Evolutionary conservation across 768 basidiomycete genomes (phyloP).

Genomic region (Mycena leptocephala): DNA sequence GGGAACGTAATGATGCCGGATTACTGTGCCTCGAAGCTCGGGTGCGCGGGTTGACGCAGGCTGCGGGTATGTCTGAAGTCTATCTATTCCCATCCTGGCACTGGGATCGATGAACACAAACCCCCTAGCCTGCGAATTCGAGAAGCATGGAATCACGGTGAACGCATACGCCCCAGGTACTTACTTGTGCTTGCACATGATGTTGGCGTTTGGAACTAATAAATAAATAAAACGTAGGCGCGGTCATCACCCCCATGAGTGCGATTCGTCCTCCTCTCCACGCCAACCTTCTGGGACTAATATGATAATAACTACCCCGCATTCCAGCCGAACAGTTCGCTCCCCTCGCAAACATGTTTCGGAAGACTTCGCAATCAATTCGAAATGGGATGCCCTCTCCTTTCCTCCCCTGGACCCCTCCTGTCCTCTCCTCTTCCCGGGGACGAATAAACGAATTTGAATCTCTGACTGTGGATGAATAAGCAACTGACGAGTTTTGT

Average conservation of each 20-base stretch:
- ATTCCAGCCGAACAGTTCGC: conserved; percentile 19
- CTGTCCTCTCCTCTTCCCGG: not conserved
- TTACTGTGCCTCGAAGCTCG: conserved; percentile 55
- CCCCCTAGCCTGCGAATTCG: conserved; percentile 24
- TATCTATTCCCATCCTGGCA: not conserved
- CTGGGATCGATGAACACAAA: not conserved
- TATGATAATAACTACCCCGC: not conserved
- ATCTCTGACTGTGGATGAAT: too few relatives aligned
- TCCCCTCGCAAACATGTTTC: not conserved
- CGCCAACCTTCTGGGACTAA: not conserved
- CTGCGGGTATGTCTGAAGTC: conserved; percentile 25
- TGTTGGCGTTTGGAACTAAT: too few relatives aligned
- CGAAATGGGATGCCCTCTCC: not conserved
- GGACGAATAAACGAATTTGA: not conserved
- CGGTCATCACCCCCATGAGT: conserved; percentile 33
- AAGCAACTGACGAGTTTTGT: not conserved
- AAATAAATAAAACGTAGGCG: too few relatives aligned
- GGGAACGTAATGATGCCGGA: conserved; percentile 29
- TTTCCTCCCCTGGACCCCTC: too few relatives aligned
- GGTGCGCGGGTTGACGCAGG: conserved; percentile 56
- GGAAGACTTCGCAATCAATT: conserved; percentile 25
- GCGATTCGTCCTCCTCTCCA: not conserved
- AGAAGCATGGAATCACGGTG: conserved; percentile 33
- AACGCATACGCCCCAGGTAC: conserved; percentile 35
- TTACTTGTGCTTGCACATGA: too few relatives aligned